These are phyloP conservation scores for Myxozyma kluyveri DNA, from an alignment of 805 yeast species.

Conservation along the genomic window DNA sequence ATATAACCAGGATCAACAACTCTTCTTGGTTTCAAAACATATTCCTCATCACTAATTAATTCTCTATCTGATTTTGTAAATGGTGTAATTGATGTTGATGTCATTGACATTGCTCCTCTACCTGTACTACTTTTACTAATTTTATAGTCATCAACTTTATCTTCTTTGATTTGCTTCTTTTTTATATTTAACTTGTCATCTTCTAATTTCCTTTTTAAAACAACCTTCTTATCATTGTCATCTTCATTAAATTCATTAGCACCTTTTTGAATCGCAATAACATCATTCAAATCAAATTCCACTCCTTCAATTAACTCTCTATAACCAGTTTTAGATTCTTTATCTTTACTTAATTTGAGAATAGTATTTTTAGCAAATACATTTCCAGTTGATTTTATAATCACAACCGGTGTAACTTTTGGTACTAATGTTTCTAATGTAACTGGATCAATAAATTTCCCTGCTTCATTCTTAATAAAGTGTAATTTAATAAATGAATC, in stretches of 20 bases:
- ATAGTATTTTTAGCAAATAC: slow-evolving; percentile 38
- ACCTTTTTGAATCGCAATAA: slow-evolving; percentile 22
- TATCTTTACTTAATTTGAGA: slow-evolving; percentile 34
- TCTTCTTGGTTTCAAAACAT: slow-evolving; percentile 33
- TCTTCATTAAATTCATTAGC: neutral
- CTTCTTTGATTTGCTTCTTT: neutral
- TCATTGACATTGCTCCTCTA: slow-evolving; percentile 34
- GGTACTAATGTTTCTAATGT: slow-evolving; percentile 36
- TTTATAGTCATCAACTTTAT: slow-evolving; percentile 12
- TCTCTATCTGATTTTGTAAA: slow-evolving; percentile 32
- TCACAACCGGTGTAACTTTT: slow-evolving; percentile 33
- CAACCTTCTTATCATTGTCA: neutral
- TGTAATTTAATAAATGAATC: slow-evolving; percentile 33
- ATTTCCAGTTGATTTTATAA: slow-evolving; percentile 35
- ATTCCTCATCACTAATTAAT: slow-evolving; percentile 33
- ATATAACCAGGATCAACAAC: slow-evolving; percentile 35
- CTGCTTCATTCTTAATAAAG: slow-evolving; percentile 31
- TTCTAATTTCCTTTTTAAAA: neutral
- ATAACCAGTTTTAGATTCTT: slow-evolving; percentile 33
- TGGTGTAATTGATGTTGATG: slow-evolving; percentile 37
- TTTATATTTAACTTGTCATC: neutral
- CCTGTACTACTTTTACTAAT: slow-evolving; percentile 32
- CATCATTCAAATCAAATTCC: slow-evolving; percentile 34
- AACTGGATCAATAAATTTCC: slow-evolving; percentile 39
- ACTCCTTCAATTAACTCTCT: slow-evolving; percentile 37